Conservation (phyloP, 495 filamentous ascomycete genomes). For the Articulospora tetracladia region DNA sequence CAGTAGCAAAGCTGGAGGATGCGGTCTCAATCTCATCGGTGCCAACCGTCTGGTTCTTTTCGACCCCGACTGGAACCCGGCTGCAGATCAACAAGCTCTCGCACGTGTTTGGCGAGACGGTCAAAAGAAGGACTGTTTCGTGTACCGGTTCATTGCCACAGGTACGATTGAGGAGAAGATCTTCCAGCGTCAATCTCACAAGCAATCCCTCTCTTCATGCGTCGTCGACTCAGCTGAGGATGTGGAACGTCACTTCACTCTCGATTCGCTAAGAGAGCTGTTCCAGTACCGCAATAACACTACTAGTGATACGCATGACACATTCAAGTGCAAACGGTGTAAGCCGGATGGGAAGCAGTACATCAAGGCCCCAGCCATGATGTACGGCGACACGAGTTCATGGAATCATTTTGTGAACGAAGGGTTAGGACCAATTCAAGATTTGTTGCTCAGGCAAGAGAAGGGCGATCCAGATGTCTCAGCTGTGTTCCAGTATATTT, state of each 20-base stretch:
- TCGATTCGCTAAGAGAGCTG: constrained; percentile 83
- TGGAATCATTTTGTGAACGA: constrained; percentile 97
- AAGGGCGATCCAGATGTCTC: constrained; percentile 74
- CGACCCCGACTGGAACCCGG: constrained; percentile 99
- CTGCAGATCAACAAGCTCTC: constrained; percentile 94
- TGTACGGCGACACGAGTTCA: constrained; percentile 97
- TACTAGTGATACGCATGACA: constrained; percentile 92
- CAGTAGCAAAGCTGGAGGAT: constrained; percentile 94
- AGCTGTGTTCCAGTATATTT: constrained; percentile 98
- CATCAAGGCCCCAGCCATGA: constrained; percentile 86
- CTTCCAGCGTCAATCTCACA: constrained; percentile 97
- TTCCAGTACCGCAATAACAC: constrained; percentile 89
- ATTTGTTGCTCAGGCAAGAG: constrained; percentile 88
- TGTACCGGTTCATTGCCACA: constrained; percentile 97
- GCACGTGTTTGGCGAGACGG: constrained; percentile 98
- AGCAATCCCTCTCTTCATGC: constrained; percentile 92
- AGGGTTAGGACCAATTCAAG: constrained; percentile 77
- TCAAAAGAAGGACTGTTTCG: constrained; percentile 98
- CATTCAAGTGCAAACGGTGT: constrained; percentile 97
- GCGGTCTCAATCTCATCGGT: constrained; percentile 94
- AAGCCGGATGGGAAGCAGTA: constrained; percentile 79
- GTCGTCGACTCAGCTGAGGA: constrained; percentile 98
- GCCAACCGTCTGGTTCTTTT: constrained; percentile 96
- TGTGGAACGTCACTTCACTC: constrained; percentile 91
- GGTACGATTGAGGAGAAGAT: constrained; percentile 99